These are phyloP conservation scores for Amanita exitialis DNA, from an alignment of 768 basidiomycete species.

Conservation along the genomic window DNA sequence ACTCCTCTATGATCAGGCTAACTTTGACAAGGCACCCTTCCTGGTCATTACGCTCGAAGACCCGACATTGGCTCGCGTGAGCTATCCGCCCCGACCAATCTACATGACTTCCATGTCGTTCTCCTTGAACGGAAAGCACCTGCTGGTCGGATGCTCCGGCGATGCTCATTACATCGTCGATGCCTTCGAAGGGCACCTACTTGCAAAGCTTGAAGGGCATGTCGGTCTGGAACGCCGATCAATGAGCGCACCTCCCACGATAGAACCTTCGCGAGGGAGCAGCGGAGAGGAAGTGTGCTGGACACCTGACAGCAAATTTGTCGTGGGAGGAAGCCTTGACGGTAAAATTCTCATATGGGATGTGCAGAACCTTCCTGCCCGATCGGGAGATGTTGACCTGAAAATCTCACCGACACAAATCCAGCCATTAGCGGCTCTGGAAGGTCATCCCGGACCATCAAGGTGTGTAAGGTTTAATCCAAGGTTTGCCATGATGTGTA, in stretches of 20 bases:
- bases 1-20: slow-evolving; percentile 74
- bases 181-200: slow-evolving; percentile 74
- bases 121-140: slow-evolving; percentile 81
- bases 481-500: slow-evolving; percentile 77
- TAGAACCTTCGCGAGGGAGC: slow-evolving; percentile 65
- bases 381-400: slow-evolving; percentile 43
- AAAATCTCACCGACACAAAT: slow-evolving; percentile 40
- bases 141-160: slow-evolving; percentile 89
- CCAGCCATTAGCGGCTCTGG: slow-evolving; percentile 35
- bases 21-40: slow-evolving; percentile 92
- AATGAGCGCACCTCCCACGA: slow-evolving; percentile 34
- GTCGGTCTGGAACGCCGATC: slow-evolving; percentile 71
- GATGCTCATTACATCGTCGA: slow-evolving; percentile 92
- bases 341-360: slow-evolving; percentile 90
- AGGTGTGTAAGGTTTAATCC: slow-evolving; percentile 90
- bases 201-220: slow-evolving; percentile 83
- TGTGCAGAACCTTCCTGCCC: slow-evolving; percentile 47
- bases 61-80: slow-evolving; percentile 59
- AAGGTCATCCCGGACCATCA: slow-evolving; percentile 77
- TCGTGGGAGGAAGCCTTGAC: slow-evolving; percentile 78
- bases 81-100: slow-evolving; percentile 80
- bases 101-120: slow-evolving; percentile 89
- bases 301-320: slow-evolving; percentile 90
- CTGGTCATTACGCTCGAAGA: slow-evolving; percentile 76
- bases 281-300: slow-evolving; percentile 93